These are phyloP conservation scores for Misopates orontium DNA, from an alignment of 257 asterid genomes.

Conservation along the genomic window DNA sequence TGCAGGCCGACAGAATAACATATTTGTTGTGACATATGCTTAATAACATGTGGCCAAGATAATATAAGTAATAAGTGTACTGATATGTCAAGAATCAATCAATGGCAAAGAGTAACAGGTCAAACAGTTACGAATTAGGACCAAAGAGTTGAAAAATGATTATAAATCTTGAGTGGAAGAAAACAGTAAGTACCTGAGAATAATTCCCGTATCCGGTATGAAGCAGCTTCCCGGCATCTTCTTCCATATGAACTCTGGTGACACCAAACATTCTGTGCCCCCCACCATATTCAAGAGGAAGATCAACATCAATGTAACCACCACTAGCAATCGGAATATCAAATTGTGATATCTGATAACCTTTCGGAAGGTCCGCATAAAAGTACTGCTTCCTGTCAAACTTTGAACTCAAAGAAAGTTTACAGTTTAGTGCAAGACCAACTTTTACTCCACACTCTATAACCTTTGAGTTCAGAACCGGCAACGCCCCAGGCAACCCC, in stretches of 20 bases:
- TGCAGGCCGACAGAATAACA: neutral
- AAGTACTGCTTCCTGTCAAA: slow-evolving; percentile 96
- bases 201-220: slow-evolving; percentile 69
- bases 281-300: slow-evolving; percentile 93
- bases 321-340: slow-evolving; percentile 81
- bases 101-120: neutral
- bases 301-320: slow-evolving; percentile 85
- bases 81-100: neutral
- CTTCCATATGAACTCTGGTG: slow-evolving; percentile 98
- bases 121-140: too few relatives aligned
- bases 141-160: too few relatives aligned
- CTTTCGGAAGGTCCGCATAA: slow-evolving; percentile 96
- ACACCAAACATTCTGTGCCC: slow-evolving; percentile 91
- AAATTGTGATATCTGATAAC: slow-evolving; percentile 96
- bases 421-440: slow-evolving; percentile 86
- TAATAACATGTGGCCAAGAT: too few relatives aligned
- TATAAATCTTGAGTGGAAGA: neutral
- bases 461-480: slow-evolving; percentile 88
- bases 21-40: too few relatives aligned
- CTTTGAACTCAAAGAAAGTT: slow-evolving; percentile 70
- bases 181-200: slow-evolving; percentile 65
- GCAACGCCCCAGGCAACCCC: slow-evolving; percentile 99
- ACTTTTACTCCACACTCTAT: slow-evolving; percentile 75
- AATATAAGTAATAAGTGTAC: neutral
- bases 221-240: slow-evolving; percentile 96